Evolutionary conservation across 140 eudicot species (phyloP).

Genomic region (Cichorium intybus): DNA sequence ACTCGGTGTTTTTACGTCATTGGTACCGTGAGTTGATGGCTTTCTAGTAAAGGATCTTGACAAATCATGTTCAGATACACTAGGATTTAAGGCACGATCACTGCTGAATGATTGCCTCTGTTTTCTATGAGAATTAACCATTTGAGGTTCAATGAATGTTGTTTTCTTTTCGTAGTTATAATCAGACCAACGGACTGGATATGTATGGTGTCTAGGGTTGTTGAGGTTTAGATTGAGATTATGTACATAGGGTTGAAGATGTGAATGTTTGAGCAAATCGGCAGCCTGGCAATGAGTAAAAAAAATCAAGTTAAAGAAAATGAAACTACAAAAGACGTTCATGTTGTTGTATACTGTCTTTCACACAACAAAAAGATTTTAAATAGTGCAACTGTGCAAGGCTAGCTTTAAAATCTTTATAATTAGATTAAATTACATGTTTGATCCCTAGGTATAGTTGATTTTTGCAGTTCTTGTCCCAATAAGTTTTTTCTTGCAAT

Average conservation of each 20-base stretch:
- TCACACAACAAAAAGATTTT: too few relatives aligned
- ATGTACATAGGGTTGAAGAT: constrained; percentile 70
- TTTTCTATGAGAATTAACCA: constrained; percentile 37
- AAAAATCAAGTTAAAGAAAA: too few relatives aligned
- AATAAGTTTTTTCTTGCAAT: too few relatives aligned
- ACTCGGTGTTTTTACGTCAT: constrained; percentile 39
- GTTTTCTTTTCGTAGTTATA: constrained; percentile 47
- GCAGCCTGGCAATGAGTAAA: constrained; percentile 63
- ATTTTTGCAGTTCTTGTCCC: too few relatives aligned
- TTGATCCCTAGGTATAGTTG: too few relatives aligned
- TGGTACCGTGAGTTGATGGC: constrained; percentile 42
- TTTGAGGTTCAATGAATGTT: constrained; percentile 36
- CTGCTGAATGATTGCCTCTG: constrained; percentile 60
- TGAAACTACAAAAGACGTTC: not conserved
- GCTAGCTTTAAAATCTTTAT: too few relatives aligned
- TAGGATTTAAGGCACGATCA: constrained; percentile 82
- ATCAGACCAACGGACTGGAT: constrained; percentile 42
- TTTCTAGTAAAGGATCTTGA: constrained; percentile 39
- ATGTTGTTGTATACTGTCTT: too few relatives aligned
- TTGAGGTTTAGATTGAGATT: constrained; percentile 45
- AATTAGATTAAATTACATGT: too few relatives aligned
- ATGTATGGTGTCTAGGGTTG: constrained; percentile 54
- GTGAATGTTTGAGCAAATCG: constrained; percentile 83
- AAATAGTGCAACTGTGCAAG: too few relatives aligned
- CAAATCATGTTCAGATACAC: constrained; percentile 72